Percentiles rank a stretch among this genome's conserved stretches.
Evolutionary conservation across 169 alveolate species (phyloP).

Genomic region (Cryptosporidium parvum): DNA sequence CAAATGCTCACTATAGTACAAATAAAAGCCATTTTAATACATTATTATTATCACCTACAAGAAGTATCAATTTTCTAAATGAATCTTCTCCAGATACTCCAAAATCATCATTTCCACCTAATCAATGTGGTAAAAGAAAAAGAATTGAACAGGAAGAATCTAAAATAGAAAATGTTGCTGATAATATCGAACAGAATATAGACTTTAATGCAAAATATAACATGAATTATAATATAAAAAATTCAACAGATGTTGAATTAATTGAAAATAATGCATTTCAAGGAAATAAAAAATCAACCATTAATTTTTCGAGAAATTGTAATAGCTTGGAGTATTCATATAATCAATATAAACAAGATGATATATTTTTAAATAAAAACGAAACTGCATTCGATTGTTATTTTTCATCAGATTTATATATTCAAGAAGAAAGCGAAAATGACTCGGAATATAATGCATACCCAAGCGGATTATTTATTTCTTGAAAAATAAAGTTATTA

Average conservation of each 20-base stretch:
- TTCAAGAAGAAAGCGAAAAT: neutral
- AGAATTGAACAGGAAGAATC: neutral
- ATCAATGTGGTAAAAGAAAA: neutral
- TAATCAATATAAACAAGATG: neutral
- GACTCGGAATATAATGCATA: neutral
- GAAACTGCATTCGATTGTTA: neutral
- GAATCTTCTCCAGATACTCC: neutral
- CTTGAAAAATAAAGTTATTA: no score
- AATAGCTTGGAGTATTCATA: neutral
- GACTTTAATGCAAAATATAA: neutral
- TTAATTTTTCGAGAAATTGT: neutral
- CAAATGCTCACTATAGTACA: neutral
- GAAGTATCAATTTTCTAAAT: neutral
- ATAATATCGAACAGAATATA: neutral
- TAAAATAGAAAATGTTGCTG: neutral
- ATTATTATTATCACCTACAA: neutral
- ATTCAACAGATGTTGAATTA: neutral
- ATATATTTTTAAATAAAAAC: no score
- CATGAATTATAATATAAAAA: neutral
- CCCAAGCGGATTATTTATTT: neutral
- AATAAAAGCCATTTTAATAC: neutral
- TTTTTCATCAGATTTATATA: neutral
- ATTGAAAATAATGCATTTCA: neutral
- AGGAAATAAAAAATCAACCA: neutral
- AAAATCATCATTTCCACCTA: neutral